Percentiles rank a stretch among this genome's conserved stretches.
These are phyloP conservation scores for Rauvolfia tetraphylla DNA, from an alignment of 257 asterid genomes.

Conservation along the genomic window DNA sequence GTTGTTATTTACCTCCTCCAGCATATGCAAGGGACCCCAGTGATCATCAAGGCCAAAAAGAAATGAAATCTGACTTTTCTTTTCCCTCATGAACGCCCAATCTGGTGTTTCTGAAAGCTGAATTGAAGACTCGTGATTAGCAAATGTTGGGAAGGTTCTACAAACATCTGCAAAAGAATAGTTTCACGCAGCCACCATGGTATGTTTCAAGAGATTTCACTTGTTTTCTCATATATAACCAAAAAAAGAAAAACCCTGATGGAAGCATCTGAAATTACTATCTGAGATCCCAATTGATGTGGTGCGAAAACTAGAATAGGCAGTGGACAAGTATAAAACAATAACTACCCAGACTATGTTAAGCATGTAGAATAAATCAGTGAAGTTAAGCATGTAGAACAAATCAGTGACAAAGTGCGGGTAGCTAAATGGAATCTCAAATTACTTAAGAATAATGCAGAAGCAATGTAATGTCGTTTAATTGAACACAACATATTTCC, in stretches of 20 bases:
- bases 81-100: constrained; percentile 59
- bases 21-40: constrained; percentile 86
- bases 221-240: too few species aligned
- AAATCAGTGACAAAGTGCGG: background rate
- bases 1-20: constrained; percentile 62
- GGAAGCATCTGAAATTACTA: background rate
- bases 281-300: background rate
- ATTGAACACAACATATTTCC: background rate
- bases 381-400: background rate
- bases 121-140: constrained; percentile 10
- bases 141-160: constrained; percentile 1
- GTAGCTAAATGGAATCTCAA: background rate
- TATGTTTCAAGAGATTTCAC: background rate
- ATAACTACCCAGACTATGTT: background rate
- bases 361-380: background rate
- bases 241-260: background rate
- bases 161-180: background rate
- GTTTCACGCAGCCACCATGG: background rate
- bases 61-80: constrained; percentile 57
- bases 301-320: background rate
- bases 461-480: background rate
- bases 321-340: background rate
- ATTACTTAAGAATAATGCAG: background rate
- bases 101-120: constrained; percentile 71
- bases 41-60: constrained; percentile 82